Base-by-base conservation (phyloP, 108 stramenopile species). In the Skeletonema marinoi region DNA sequence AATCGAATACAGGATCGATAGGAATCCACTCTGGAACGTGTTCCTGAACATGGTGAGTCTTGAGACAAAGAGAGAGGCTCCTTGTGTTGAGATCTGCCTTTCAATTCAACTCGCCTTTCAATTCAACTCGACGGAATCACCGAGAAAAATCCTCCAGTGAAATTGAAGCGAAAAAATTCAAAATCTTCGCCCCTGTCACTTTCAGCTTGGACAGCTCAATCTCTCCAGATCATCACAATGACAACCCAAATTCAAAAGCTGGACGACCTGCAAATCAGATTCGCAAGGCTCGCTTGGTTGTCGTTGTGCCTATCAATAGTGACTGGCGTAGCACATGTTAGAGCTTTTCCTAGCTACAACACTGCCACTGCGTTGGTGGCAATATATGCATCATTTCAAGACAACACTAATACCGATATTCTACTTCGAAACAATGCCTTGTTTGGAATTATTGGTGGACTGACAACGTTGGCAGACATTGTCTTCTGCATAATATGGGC, bases 1-100 rank as follows among this genome's bases (percentile, higher is more conserved):
- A 60, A 97, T 97, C 38, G 90, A 91, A 82, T 96, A 97, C 17
- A 97, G 81, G 68, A 97, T 95, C 14, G 91, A 92, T 31, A 97
- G 88, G 72, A 97, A 97, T n/a, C 96, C 96, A 58, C 88, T 88
- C 80, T 97, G 96, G 73, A 90, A 97, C 30, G 95, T 97, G 77
- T 96, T 97, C 19, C 92, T 88, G 67, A 97, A 97, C 96, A 97
- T 35, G 29, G n/a, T 13, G 63, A 36, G 62, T 36, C 2, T 14
- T 5, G 62, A 64, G 36, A 35, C 9, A 29, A 10, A 2, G 29
- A 10, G 25, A 25, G 25, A 25, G 25, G 25, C 25, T 25, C 25
- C 0, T 25, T 25, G 25, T 25, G n/a, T 25, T 25, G 25, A 25
- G 25, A 25, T 25, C 25, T 25, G 25, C 25, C 25, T 25, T 25